Percentiles rank a stretch among this genome's conserved stretches.
phyloP scores from a whole-genome alignment of 1,139 yeast genomes.

The Magnusiomyces fungicola region DNA sequence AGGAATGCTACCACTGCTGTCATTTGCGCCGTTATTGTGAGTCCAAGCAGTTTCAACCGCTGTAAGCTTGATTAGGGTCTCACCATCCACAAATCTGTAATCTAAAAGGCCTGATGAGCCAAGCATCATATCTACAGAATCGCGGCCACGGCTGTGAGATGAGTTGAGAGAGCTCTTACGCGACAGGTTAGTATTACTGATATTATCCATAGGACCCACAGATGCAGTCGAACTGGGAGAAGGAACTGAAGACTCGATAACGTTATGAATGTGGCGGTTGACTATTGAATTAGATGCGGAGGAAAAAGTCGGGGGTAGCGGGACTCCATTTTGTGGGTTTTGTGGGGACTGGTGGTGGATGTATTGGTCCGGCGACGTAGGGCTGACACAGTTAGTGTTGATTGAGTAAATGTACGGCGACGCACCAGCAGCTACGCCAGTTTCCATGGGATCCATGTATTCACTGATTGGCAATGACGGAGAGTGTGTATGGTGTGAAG shows the following conservation, averaged over 20 bases:
- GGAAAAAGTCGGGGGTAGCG: slow-evolving; percentile 7
- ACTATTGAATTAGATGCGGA: slow-evolving; percentile 8
- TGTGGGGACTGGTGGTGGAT: not conserved
- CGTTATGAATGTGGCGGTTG: slow-evolving; percentile 4
- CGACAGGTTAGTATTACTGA: too few relatives aligned
- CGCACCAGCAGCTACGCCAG: too few relatives aligned
- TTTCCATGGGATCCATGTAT: too few relatives aligned
- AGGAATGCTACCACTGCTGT: too few relatives aligned
- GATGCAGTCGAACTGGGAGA: too few relatives aligned
- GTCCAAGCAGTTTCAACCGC: too few relatives aligned
- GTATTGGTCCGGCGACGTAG: not conserved
- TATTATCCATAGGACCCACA: too few relatives aligned
- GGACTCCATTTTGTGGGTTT: slow-evolving; percentile 2
- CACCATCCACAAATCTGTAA: not conserved
- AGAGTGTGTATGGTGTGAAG: too few relatives aligned
- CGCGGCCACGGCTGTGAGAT: slow-evolving; percentile 4
- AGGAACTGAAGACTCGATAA: too few relatives aligned
- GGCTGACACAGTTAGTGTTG: not conserved
- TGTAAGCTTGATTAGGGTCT: not conserved
- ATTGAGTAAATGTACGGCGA: not conserved
- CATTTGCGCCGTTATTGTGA: too few relatives aligned
- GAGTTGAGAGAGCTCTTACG: too few relatives aligned
- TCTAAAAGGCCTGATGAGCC: not conserved
- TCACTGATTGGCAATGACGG: too few relatives aligned
- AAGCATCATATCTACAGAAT: not conserved